These are phyloP conservation scores for Clonostachys rosea DNA, from an alignment of 2,329 filamentous ascomycete species.

Conservation along the genomic window DNA sequence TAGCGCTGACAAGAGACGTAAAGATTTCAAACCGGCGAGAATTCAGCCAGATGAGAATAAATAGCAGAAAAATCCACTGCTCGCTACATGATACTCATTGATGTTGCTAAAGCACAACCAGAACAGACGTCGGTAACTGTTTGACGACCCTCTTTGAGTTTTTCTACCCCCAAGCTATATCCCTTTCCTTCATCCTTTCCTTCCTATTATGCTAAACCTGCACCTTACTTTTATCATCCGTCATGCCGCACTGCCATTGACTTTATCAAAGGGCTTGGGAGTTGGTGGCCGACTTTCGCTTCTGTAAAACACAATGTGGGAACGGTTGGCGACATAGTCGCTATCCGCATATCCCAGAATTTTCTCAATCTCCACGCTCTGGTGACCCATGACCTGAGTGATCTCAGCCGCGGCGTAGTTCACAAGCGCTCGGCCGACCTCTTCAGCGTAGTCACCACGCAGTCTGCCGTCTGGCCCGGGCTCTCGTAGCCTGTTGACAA, in stretches of 20 bases:
- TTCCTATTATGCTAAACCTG: too few relatives aligned
- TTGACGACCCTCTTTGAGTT: too few relatives aligned
- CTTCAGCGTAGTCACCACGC: constrained; percentile 50
- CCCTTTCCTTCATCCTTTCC: too few relatives aligned
- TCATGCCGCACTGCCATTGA: not conserved
- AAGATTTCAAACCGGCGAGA: too few relatives aligned
- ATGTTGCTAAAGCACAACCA: too few relatives aligned
- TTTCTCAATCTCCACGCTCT: constrained; percentile 74
- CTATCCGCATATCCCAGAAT: constrained; percentile 89
- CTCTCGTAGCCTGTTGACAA: constrained; percentile 57
- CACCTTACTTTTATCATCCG: too few relatives aligned
- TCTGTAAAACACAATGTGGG: constrained; percentile 76
- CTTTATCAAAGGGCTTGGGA: constrained; percentile 20
- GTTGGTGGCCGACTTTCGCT: constrained; percentile 49
- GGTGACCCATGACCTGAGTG: constrained; percentile 73
- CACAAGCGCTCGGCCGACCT: constrained; percentile 84
- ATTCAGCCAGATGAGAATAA: too few relatives aligned
- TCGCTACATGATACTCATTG: too few relatives aligned
- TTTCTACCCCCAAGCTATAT: too few relatives aligned
- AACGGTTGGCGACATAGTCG: constrained; percentile 85
- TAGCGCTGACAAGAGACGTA: too few relatives aligned
- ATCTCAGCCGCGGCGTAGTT: constrained; percentile 92
- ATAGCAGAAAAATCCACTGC: too few relatives aligned
- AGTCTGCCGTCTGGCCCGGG: constrained; percentile 35
- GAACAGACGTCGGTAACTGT: too few relatives aligned